Base-by-base conservation (phyloP, 2,329 filamentous ascomycete species). In the Tricladium varicosporioides region DNA sequence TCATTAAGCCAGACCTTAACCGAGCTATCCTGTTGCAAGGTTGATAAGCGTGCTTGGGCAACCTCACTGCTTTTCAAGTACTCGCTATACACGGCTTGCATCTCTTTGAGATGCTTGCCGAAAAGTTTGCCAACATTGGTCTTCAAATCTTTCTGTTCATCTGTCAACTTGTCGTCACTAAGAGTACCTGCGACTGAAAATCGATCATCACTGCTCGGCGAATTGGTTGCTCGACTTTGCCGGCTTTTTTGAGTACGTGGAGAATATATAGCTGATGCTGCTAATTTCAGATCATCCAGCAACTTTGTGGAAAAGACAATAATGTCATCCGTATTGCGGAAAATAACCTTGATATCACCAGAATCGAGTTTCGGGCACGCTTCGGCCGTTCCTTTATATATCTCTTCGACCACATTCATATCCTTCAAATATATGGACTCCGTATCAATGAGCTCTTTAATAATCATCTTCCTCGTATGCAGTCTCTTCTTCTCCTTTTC, bases 331-430 rank as follows among this genome's bases (percentile, higher is more conserved):
- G 89, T 92, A 69, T 99, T 99, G 61, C 91, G 88, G 72, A 99
- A 99, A 14, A 99, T 84, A 11, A 89, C 80, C 70, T 92, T 96
- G 66, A 95, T 87, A 61, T 96, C 96, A 62, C 93, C 89, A 44
- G 83, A 77, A 45, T 89, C 90, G 27, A 97, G 82, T 61, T 91
- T 85, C 8, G 91, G 85, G 55, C 89, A 92, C 10, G 89, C 88
- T 64, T 89, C 86, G 1, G 91, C 90, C 0, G 94, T 97, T 45
- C 91, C 92, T 73, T 95, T 96, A 79, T 97, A 99, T 54, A 99
- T 97, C 69, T 97, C 92, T 68, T 96, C 91, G 2, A 96, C 88
- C 53, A 99, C 93, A 71, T 92, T 96, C 91, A 99, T 93, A 71
- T 99, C 94, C 62, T 91, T 85, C 56, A 95, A 86, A 73, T 96